Conservation (phyloP, 441 rosid species). For the Syzygium syzygioides region DNA sequence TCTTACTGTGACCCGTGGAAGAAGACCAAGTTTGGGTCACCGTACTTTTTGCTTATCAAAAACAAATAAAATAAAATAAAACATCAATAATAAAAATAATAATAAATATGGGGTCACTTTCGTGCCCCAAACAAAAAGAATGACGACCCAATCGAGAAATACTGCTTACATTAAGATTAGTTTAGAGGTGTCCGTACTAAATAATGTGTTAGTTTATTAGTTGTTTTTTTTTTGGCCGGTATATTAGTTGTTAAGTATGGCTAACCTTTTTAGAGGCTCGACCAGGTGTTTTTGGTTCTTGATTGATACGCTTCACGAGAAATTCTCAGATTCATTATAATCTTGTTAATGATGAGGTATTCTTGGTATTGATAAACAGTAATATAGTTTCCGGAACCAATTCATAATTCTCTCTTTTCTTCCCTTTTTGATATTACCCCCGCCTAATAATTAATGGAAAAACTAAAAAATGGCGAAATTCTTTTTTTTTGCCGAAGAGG, state of each 20-base stretch:
- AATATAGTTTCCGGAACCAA: neutral
- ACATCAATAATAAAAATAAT: neutral
- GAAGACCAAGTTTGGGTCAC: neutral
- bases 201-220: neutral
- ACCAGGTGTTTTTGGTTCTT: too few species aligned
- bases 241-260: too few species aligned
- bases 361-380: neutral
- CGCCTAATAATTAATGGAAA: neutral
- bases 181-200: neutral
- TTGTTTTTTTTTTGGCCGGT: too few species aligned
- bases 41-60: neutral
- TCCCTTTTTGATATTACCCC: neutral
- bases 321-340: neutral
- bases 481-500: neutral
- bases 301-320: too few species aligned
- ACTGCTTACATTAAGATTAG: neutral
- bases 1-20: neutral
- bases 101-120: neutral
- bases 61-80: neutral
- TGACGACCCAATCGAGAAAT: neutral
- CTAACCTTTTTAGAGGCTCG: too few species aligned
- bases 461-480: neutral
- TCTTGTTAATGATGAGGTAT: neutral
- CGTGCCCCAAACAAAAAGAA: neutral
- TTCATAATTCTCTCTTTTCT: neutral